phyloP scores from a whole-genome alignment of 2,329 filamentous ascomycete species.

The Ophiostoma sp. region DNA sequence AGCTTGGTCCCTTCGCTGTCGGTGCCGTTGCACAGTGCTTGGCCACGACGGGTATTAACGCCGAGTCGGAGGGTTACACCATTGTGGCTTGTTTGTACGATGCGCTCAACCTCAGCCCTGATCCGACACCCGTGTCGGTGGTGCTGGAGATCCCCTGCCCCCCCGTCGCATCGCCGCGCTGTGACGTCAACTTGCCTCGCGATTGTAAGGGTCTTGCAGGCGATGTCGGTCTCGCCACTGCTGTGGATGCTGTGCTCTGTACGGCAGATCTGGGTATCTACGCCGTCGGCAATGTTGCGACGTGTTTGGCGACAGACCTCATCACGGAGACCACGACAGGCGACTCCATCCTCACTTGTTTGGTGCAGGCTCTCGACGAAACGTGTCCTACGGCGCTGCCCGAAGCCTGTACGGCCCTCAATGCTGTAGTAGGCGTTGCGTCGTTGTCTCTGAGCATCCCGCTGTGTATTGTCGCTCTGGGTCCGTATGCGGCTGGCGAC shows the following conservation, averaged over 20 bases:
- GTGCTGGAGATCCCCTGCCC: conserved; percentile 8
- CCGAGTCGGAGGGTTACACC: neutral
- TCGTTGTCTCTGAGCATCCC: conserved; percentile 12
- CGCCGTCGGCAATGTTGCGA: conserved; percentile 28
- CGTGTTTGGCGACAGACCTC: conserved; percentile 21
- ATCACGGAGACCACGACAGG: conserved; percentile 17
- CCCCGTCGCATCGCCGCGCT: conserved; percentile 1
- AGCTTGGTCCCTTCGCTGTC: conserved; percentile 28
- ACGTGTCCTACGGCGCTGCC: conserved; percentile 28
- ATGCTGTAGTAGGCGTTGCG: neutral
- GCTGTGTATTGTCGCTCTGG: conserved; percentile 25
- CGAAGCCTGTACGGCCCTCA: conserved; percentile 21
- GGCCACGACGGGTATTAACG: conserved; percentile 17
- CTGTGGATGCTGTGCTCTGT: conserved; percentile 35
- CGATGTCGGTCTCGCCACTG: conserved; percentile 14
- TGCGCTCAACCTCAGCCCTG: neutral
- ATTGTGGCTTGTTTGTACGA: conserved; percentile 26
- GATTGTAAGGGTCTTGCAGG: conserved; percentile 21
- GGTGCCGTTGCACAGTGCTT: conserved; percentile 24
- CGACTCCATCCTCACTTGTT: conserved; percentile 22
- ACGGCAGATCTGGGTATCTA: conserved; percentile 35
- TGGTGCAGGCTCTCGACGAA: conserved; percentile 20
- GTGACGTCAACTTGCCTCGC: conserved; percentile 13
- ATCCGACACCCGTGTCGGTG: neutral
- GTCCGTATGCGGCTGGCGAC: conserved; percentile 23